A percentile compares a stretch with the other conserved stretches of the same genome.
These are phyloP conservation scores for Balakata baccata DNA, from an alignment of 345 rosid species.

Conservation along the genomic window DNA sequence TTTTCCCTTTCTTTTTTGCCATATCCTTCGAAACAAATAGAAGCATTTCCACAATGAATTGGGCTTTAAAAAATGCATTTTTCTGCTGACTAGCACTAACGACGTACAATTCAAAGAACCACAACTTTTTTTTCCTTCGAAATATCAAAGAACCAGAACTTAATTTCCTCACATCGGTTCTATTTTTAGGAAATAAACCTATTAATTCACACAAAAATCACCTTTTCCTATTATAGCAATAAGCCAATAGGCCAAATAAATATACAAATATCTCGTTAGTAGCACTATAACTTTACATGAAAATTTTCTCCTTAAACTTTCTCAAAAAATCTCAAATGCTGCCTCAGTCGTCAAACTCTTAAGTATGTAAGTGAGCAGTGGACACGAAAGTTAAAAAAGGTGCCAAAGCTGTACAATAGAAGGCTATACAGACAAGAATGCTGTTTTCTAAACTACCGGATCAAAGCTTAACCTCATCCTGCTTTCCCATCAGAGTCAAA, in stretches of 20 bases:
- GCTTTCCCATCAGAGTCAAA: slow-evolving; percentile 40
- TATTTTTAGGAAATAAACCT: no score
- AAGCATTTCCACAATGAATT: no score
- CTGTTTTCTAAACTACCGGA: slow-evolving; percentile 7
- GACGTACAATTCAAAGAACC: no score
- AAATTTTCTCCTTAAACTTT: slow-evolving; percentile 9
- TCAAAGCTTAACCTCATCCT: slow-evolving; percentile 20
- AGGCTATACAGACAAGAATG: slow-evolving; percentile 28
- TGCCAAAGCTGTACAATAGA: slow-evolving; percentile 42
- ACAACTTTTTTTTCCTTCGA: background rate
- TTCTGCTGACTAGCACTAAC: no score
- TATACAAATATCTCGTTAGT: slow-evolving; percentile 26
- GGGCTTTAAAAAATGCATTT: no score
- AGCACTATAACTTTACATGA: slow-evolving; percentile 32
- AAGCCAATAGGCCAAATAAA: slow-evolving; percentile 18
- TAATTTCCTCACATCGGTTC: no score
- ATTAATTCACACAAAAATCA: slow-evolving; percentile 27
- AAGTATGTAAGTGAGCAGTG: background rate
- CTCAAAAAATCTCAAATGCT: slow-evolving; percentile 6
- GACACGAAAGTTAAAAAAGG: background rate
- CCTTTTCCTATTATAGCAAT: slow-evolving; percentile 20
- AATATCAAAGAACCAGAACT: no score
- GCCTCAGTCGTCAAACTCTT: slow-evolving; percentile 1
- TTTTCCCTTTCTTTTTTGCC: no score
- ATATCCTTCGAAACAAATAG: no score